Evolutionary conservation across 2,329 filamentous ascomycete species (phyloP), one percentile per base, ranked within the genome.

Genomic region (Dothidotthia symphoricarpi): DNA sequence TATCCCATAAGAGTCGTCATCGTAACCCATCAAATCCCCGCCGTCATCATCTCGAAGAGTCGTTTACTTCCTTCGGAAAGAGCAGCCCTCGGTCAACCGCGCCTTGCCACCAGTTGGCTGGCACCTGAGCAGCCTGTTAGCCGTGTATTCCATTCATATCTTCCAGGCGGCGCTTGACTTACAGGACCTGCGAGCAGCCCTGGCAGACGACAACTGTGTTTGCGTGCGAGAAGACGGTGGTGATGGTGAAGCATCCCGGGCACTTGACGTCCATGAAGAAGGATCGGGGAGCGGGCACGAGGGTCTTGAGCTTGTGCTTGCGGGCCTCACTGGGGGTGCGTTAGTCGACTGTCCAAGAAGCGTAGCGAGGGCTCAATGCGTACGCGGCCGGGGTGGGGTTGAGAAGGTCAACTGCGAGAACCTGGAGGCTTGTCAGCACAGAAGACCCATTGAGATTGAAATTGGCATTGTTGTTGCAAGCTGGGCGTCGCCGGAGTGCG

Each of bases 201-300:
- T 67, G 89, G 86, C 93, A 98, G 82, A 97, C 94, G 75, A 98
- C 93, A 74, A 98, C 93, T 73, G 93, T 98, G 83, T 98, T 93
- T 75, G 93, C 93, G 83, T 98, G 93, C 55, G 91, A 97, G 88
- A 97, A 98, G 77, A 98, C 93, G 75, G 93, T 98, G 75, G 93
- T 98, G 83, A 98, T 98, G 75, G 90, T 96, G 86, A 97, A 98
- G 88, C 93, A 98, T 69, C 93, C 93, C 73, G 93, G 93, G 87
- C 93, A 98, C 86, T 98, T 98, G 81, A 98, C 93, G 74, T 98
- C 93, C 93, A 98, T 98, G 88, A 98, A 98, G 87, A 97, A 98
- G 62, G 91, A 97, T 74, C 93, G 88, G 68, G 93, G 93, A 59
- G 82, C 85, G 68, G 93, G 93, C 72, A 98, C 93, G 67, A 98